Base-by-base conservation (phyloP, 2,329 filamentous ascomycete genomes). In the Talaromyces verruculosus region DNA sequence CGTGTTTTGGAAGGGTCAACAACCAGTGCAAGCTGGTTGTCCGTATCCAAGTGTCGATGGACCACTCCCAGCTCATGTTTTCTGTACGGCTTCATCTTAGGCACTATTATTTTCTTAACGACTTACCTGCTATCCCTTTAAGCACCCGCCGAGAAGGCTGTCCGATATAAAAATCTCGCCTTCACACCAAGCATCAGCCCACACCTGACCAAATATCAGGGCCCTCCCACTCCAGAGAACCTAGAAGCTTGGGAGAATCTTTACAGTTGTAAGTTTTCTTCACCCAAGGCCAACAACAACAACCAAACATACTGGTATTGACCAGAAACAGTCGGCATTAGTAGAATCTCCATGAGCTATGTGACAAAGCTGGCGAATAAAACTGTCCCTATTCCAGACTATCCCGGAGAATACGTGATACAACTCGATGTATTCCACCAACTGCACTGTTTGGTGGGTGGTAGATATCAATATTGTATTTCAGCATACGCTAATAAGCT, bases 351-450 rank as follows among this genome's bases (percentile, higher is more conserved):
- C 19, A 63, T 63, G 45, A 63, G 60, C 45, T 72, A 67, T 74
- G 51, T 71, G 45, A 28, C 73, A 72, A 19, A 72, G 72, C 74
- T 39, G 6, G 57, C 63, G 39, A 65, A 68, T 6, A 66, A 65
- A 37, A 68, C 66, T 43, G 67, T 68, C n/a, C 49, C 49, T n/a
- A 71, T 67, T 37, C 51, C 62, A 13, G 22, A 59, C 25, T 59
- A 59, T 11, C 62, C 62, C 17, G 45, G 57, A 15, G 63, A 60
- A 60, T 65, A 65, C 51, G 53, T 65, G 35, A 73, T 72, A 57
- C 60, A 64, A 30, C 65, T 67, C 19, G 63, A 61, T 19, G 64
- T 66, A 35, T 64, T 63, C 51, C 61, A 64, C 35, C 66, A 67
- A 41, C 61, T 65, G n/a, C 43, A 65, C 49, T 62, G 65, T 61